A percentile compares a stretch with the other conserved stretches of the same genome.
Conservation (phyloP, 176 grass and related monocot genomes). For the Aegilops speltoides region DNA sequence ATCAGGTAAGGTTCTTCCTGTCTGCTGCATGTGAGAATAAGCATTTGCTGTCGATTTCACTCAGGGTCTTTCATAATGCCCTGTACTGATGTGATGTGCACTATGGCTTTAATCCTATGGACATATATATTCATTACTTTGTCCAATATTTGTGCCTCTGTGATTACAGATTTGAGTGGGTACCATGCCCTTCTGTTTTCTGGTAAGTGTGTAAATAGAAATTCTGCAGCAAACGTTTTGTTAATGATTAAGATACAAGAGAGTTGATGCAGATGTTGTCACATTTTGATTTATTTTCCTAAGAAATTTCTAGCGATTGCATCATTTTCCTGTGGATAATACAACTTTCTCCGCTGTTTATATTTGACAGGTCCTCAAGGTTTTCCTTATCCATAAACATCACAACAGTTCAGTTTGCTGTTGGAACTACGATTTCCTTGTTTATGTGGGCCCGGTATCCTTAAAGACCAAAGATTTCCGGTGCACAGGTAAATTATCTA, state of each 20-base stretch:
- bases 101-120: not conserved
- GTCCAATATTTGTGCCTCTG: not conserved
- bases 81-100: not conserved
- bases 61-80: not conserved
- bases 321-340: not conserved
- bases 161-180: not conserved
- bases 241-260: not conserved
- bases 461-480: slow-evolving; percentile 73
- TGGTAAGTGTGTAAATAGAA: not conserved
- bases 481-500: slow-evolving; percentile 58
- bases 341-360: not conserved
- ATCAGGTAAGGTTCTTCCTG: not conserved
- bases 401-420: slow-evolving; percentile 71
- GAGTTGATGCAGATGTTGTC: not conserved
- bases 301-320: not conserved
- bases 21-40: not conserved
- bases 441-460: slow-evolving; percentile 78
- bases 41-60: not conserved
- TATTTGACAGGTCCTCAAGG: slow-evolving; percentile 64
- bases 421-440: slow-evolving; percentile 53
- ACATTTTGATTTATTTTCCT: not conserved
- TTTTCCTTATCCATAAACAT: slow-evolving; percentile 78
- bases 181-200: not conserved
- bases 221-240: not conserved
- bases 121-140: not conserved